These are phyloP conservation scores for Globisporangium iwayamae DNA, from an alignment of 352 stramenopile species.

Conservation along the genomic window DNA sequence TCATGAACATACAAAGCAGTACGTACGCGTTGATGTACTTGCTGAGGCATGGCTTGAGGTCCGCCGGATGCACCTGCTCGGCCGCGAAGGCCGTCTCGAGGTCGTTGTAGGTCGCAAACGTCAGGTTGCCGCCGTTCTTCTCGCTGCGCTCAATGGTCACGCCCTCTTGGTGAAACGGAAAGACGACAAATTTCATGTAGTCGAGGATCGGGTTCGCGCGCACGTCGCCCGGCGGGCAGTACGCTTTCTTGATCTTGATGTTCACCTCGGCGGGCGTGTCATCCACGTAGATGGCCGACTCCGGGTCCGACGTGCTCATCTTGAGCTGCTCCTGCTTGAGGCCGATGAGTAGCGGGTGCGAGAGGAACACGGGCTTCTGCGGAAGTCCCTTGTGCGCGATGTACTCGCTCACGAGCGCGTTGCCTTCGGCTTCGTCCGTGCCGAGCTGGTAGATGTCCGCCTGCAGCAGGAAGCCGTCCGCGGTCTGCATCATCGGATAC, in stretches of 20 bases:
- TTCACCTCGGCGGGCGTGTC: conserved; percentile 93
- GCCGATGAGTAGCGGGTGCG: conserved; percentile 97
- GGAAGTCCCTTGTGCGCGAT: conserved; percentile 83
- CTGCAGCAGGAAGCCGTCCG: conserved; percentile 98
- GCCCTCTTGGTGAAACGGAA: conserved; percentile 72
- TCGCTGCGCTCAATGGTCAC: conserved; percentile 79
- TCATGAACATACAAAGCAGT: not conserved
- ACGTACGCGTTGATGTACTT: conserved; percentile 89
- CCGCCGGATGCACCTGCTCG: conserved; percentile 94
- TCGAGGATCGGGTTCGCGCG: conserved; percentile 94
- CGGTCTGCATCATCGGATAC: conserved; percentile 98
- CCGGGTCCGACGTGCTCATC: conserved; percentile 98
- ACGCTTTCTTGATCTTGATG: conserved; percentile 99
- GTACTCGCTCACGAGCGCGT: conserved; percentile 97
- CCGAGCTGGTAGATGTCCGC: conserved; percentile 99
- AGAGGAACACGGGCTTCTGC: conserved; percentile 91
- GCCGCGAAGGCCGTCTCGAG: conserved; percentile 90
- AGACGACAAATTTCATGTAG: conserved; percentile 96
- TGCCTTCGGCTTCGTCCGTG: conserved; percentile 95
- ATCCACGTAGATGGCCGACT: conserved; percentile 98
- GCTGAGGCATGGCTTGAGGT: conserved; percentile 94
- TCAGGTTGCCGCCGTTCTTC: conserved; percentile 80
- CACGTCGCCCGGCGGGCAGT: conserved; percentile 91
- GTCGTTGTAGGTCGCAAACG: conserved; percentile 88
- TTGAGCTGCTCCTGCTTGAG: conserved; percentile 99